Evolutionary conservation across 2,329 filamentous ascomycete genomes (phyloP), one percentile per base, ranked within the genome.

Genomic region (Aspergillus felis): DNA sequence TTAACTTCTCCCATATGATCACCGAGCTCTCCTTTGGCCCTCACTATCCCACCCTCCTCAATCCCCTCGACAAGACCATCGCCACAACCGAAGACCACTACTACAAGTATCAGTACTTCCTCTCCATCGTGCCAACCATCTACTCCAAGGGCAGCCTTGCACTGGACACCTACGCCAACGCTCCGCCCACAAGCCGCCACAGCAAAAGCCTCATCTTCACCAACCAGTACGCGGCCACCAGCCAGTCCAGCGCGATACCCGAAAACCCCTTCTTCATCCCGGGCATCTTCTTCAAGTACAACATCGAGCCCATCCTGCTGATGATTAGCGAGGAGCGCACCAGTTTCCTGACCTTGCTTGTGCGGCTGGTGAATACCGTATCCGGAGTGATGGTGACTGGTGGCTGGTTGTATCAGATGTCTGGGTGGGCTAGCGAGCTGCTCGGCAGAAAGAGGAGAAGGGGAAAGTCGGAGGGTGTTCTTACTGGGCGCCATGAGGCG

Each of bases 1-100:
- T 99, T 83, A 97, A 99, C 82, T 99, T 99, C 82, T 93, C 91
- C 32, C 94, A 99, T 79, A 88, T 96, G 74, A 86, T 99, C 79
- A 92, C 90, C 68, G 94, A 99, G 76, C 85, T 99, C 66, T 97
- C 92, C 57, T 99, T 96, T 75, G 94, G 94, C 3, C 88, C 92
- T n/a, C 96, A 92, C 79, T 97, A 97, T 78, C 93, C 94, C 1
- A 91, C 88, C 27, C 87, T 99, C 55, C 84, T 89, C 68, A 99
- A 99, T 78, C 94, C 94, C 0, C 90, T 99, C 68, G 94, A 97
- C 78, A 87, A 88, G 64, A 97, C 94, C 48, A 85, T 92, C 75
- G 90, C 92, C 68, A 77, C 81, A 3, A 93, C 90, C n/a, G 71
- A 81, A 17, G 73, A 76, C 60, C 83, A 96, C 80, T 97, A 97